Evolutionary conservation across 805 yeast species (phyloP), one percentile per base, ranked within the genome.

Genomic region (Kodamaea neixiangensis): DNA sequence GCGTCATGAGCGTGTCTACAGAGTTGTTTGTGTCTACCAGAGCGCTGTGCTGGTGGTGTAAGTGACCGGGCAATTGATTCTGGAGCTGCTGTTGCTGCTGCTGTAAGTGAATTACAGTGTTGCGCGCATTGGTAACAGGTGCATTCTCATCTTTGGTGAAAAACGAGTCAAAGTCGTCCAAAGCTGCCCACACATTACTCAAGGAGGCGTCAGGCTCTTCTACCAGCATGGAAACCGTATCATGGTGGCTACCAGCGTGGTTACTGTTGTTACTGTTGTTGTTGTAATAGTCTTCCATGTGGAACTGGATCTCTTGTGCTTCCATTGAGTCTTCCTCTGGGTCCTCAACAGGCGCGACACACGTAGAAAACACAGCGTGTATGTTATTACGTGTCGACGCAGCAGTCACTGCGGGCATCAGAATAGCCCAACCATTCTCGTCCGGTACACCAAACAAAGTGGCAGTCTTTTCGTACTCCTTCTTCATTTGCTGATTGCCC

Each of bases 401-500:
- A 0, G 97, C 90, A 1, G 94, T 86, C 40, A 90, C 83, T 0
- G 93, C 89, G 2, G 99, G 97, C 93, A 89, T 87, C 1, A 98
- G 96, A 46, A 96, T 84, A 0, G 97, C 86, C 99, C 99, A 94
- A 1, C 99, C 99, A 61, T 87, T 84, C 10, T 89, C 96, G 54
- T 88, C 93, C 0, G 99, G 98, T 19, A 93, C 85, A 13, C 99
- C 99, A 72, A 91, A 96, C 49, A 94, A 72, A 0, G 97, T 90
- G 0, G 94, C 91, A 2, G 94, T 86, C 58, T 82, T 85, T 57
- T 88, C 97, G 62, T 86, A 87, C 56, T 89, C 96, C 55, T 86
- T 88, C 58, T 87, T 82, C 58, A 87, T 76, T 7, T 89, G 81
- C 11, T 85, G 74, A 57, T 88, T 90, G 9, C 97, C 97, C 62